Conservation (phyloP, 2,329 filamentous ascomycete genomes). For the Fusarium sp. region DNA sequence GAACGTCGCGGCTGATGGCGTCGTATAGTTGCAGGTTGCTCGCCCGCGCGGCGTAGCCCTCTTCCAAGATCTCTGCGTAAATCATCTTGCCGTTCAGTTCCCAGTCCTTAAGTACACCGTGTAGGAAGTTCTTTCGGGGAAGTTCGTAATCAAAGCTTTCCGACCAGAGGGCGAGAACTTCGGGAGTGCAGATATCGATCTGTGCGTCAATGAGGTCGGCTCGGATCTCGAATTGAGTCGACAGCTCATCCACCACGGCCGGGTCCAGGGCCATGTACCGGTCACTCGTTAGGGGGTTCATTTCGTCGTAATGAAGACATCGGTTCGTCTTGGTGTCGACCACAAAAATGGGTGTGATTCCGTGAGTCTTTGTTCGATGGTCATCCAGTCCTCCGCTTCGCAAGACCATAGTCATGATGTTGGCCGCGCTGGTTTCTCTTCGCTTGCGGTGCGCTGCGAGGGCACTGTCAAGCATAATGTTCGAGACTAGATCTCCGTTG, state of each 20-base stretch:
- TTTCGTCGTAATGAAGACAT: slow-evolving; percentile 95
- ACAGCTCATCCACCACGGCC: slow-evolving; percentile 78
- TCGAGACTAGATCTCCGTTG: slow-evolving; percentile 92
- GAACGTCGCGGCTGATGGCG: slow-evolving; percentile 86
- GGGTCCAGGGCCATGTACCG: slow-evolving; percentile 80
- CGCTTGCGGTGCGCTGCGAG: slow-evolving; percentile 84
- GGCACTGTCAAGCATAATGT: slow-evolving; percentile 84
- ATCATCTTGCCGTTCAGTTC: slow-evolving; percentile 98
- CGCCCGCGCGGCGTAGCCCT: slow-evolving; percentile 88
- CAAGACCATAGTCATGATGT: slow-evolving; percentile 97
- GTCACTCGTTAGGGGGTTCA: slow-evolving; percentile 75
- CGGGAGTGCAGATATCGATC: slow-evolving; percentile 97
- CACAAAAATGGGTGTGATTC: slow-evolving; percentile 84
- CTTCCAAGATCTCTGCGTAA: slow-evolving; percentile 85
- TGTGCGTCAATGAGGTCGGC: slow-evolving; percentile 92
- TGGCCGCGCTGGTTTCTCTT: slow-evolving; percentile 86
- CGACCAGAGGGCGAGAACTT: slow-evolving; percentile 94
- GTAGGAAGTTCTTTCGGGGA: slow-evolving; percentile 87
- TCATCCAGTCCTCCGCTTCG: slow-evolving; percentile 76
- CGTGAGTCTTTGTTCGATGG: slow-evolving; percentile 82
- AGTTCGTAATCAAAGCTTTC: slow-evolving; percentile 98
- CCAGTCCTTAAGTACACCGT: slow-evolving; percentile 94
- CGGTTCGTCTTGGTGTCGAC: slow-evolving; percentile 83
- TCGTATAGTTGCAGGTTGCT: slow-evolving; percentile 91
- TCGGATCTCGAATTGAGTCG: slow-evolving; percentile 81